Evolutionary conservation across 495 filamentous ascomycete genomes (phyloP).

Genomic region (Collariella sp.): DNA sequence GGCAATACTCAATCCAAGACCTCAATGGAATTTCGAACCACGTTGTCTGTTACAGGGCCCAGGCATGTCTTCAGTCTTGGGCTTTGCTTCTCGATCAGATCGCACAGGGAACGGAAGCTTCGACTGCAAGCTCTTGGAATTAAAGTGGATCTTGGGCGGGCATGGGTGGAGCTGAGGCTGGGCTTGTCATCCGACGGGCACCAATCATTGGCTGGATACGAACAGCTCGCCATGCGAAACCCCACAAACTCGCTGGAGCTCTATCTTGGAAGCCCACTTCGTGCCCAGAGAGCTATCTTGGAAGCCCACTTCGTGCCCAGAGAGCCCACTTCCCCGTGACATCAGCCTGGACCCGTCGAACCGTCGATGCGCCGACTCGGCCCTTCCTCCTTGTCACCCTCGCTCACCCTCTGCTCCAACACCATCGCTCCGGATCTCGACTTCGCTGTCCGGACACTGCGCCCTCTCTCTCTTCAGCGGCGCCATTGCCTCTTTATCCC

Average conservation of each 20-base stretch:
- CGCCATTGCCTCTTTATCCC: slow-evolving; percentile 1
- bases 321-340: slow-evolving; percentile 21
- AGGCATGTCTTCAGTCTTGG: neutral
- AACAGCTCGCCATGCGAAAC: neutral
- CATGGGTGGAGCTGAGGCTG: neutral
- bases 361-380: slow-evolving; percentile 7
- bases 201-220: slow-evolving; percentile 1
- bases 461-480: neutral
- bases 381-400: slow-evolving; percentile 10
- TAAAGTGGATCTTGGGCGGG: neutral
- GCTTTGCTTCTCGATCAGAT: no score
- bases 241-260: slow-evolving; percentile 14
- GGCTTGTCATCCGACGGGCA: neutral
- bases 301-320: no score
- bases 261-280: no score
- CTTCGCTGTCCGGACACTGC: slow-evolving; percentile 8
- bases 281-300: no score
- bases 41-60: no score
- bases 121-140: neutral
- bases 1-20: no score
- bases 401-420: no score
- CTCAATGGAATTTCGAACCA: no score
- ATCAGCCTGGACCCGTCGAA: no score
- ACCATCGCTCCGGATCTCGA: neutral
- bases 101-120: neutral